These are phyloP conservation scores for Rosa rugosa DNA, from an alignment of 306 rosid genomes.

Conservation along the genomic window DNA sequence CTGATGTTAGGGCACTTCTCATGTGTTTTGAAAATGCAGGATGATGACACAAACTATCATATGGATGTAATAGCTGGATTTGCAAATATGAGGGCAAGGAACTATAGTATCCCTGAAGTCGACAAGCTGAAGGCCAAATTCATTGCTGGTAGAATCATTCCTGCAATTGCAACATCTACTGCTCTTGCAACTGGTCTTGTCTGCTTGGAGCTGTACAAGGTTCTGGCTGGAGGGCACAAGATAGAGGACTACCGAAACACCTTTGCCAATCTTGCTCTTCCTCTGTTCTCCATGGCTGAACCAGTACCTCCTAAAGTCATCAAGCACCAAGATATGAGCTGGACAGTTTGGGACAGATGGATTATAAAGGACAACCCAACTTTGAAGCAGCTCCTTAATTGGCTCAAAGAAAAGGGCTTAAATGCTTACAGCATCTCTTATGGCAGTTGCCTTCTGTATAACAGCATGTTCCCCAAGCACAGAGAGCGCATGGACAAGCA, in stretches of 20 bases:
- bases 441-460: slow-evolving; percentile 38
- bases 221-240: slow-evolving; percentile 31
- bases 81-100: slow-evolving; percentile 46
- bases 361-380: slow-evolving; percentile 31
- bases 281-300: slow-evolving; percentile 39
- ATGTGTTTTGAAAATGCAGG: slow-evolving; percentile 24
- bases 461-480: slow-evolving; percentile 36
- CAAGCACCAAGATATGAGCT: slow-evolving; percentile 32
- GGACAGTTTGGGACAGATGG: slow-evolving; percentile 47
- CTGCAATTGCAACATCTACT: slow-evolving; percentile 40
- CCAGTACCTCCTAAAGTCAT: slow-evolving; percentile 43
- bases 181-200: slow-evolving; percentile 42
- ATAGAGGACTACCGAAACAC: slow-evolving; percentile 38
- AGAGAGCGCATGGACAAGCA: slow-evolving; percentile 36
- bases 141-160: slow-evolving; percentile 42
- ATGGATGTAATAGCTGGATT: slow-evolving; percentile 41
- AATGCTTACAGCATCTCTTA: slow-evolving; percentile 35
- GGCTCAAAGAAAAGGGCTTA: slow-evolving; percentile 35
- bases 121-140: slow-evolving; percentile 43
- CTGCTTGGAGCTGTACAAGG: slow-evolving; percentile 41
- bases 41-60: slow-evolving; percentile 42
- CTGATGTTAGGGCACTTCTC: neutral
- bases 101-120: slow-evolving; percentile 35
- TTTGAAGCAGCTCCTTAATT: slow-evolving; percentile 27
- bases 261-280: slow-evolving; percentile 38